A percentile compares a stretch with the other conserved stretches of the same genome.
These are phyloP conservation scores for Mariannaea elegans DNA, from an alignment of 2,329 filamentous ascomycete genomes.

Conservation along the genomic window DNA sequence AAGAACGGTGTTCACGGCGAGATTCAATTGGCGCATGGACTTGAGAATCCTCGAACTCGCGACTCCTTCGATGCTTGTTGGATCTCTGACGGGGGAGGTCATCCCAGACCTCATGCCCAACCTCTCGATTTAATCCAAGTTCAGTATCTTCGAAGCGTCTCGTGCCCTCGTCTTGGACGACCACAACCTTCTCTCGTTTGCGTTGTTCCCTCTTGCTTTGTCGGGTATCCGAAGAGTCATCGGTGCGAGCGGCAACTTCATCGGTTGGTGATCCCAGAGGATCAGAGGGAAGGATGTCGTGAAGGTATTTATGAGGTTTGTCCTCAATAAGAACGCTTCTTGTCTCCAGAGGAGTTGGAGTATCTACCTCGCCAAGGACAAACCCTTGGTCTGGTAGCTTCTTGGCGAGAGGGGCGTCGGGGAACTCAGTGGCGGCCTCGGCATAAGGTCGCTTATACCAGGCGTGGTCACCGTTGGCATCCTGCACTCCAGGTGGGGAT, in stretches of 20 bases:
- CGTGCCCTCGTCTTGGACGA: conserved; percentile 39
- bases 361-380: conserved; percentile 59
- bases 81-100: conserved; percentile 44
- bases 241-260: conserved; percentile 34
- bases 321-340: conserved; percentile 31
- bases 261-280: conserved; percentile 24
- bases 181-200: conserved; percentile 53
- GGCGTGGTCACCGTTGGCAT: conserved; percentile 46
- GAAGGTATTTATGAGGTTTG: conserved; percentile 8
- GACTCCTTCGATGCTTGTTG: conserved; percentile 44
- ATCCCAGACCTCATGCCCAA: conserved; percentile 35
- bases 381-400: conserved; percentile 51
- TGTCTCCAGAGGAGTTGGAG: conserved; percentile 50
- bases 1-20: conserved; percentile 38
- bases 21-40: conserved; percentile 43
- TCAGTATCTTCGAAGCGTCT: conserved; percentile 28
- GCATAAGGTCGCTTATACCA: conserved; percentile 60
- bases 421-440: conserved; percentile 57
- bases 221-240: conserved; percentile 38
- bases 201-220: conserved; percentile 47
- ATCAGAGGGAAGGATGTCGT: conserved; percentile 1
- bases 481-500: conserved; percentile 69
- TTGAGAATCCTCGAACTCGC: conserved; percentile 37
- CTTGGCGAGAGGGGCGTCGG: conserved; percentile 40
- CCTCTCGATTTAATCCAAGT: conserved; percentile 26